phyloP scores from a whole-genome alignment of 169 alveolate species.

The Babesia caballi region DNA sequence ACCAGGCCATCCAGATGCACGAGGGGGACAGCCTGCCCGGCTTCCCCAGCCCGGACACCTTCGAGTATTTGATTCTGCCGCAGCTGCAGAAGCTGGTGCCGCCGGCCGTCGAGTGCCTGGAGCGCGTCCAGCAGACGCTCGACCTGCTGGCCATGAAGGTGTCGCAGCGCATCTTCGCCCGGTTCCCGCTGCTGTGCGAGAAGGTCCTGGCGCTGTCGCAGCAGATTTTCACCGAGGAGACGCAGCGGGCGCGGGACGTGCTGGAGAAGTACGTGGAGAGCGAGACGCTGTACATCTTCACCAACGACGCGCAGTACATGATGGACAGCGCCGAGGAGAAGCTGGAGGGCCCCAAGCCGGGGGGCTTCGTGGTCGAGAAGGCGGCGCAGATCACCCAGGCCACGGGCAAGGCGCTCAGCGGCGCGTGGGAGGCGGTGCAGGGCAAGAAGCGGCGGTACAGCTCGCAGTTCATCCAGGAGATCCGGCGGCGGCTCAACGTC shows the following conservation, averaged over 20 bases:
- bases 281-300: slow-evolving; percentile 90
- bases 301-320: slow-evolving; percentile 91
- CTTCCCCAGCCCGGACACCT: slow-evolving; percentile 96
- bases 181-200: slow-evolving; percentile 91
- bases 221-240: slow-evolving; percentile 83
- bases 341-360: not conserved
- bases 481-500: slow-evolving; percentile 91
- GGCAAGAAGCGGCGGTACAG: slow-evolving; percentile 79
- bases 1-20: slow-evolving; percentile 93
- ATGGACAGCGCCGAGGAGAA: slow-evolving; percentile 74
- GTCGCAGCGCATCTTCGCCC: slow-evolving; percentile 86
- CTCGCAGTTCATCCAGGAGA: slow-evolving; percentile 86
- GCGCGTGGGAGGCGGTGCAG: slow-evolving; percentile 62
- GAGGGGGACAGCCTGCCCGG: slow-evolving; percentile 99
- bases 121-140: slow-evolving; percentile 79
- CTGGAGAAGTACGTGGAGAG: slow-evolving; percentile 86
- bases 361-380: slow-evolving; percentile 61
- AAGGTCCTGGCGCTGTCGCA: slow-evolving; percentile 86
- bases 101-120: slow-evolving; percentile 70
- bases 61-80: slow-evolving; percentile 92
- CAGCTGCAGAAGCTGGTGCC: slow-evolving; percentile 86
- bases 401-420: slow-evolving; percentile 65
- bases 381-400: slow-evolving; percentile 68
- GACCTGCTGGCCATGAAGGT: slow-evolving; percentile 88
- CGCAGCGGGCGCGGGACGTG: slow-evolving; percentile 83